Evolutionary conservation across 106 monocot genomes (phyloP).

Genomic region (Dendrobium chrysotoxum): DNA sequence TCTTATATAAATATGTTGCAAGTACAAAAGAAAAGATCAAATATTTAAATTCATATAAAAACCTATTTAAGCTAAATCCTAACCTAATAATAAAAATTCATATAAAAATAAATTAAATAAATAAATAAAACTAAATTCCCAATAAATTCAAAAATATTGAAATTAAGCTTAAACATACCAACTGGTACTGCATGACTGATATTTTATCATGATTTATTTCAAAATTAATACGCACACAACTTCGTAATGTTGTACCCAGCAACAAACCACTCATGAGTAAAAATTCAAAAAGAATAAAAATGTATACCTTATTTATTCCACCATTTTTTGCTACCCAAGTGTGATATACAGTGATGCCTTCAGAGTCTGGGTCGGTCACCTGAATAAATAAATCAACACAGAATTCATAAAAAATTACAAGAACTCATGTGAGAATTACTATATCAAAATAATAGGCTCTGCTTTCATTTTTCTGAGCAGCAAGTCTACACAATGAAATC

Average conservation of each 20-base stretch:
- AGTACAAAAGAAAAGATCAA: too few species aligned
- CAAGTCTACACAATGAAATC: not conserved
- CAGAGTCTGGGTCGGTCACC: constrained; percentile 68
- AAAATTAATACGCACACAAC: not conserved
- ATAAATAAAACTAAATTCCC: too few species aligned
- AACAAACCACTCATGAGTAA: not conserved
- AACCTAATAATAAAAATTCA: too few species aligned
- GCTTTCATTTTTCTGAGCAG: not conserved
- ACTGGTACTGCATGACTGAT: not conserved
- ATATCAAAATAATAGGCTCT: not conserved
- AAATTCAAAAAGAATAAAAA: constrained; percentile 10
- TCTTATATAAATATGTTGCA: too few species aligned
- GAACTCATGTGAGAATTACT: not conserved
- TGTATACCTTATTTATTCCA: constrained; percentile 40
- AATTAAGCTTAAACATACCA: too few species aligned
- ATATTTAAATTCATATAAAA: too few species aligned
- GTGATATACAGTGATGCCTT: constrained; percentile 47
- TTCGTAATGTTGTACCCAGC: too few species aligned
- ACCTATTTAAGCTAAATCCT: too few species aligned
- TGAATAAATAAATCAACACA: constrained; percentile 14
- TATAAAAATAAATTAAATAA: too few species aligned
- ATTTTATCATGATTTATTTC: not conserved
- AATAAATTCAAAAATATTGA: too few species aligned
- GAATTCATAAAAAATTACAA: not conserved
- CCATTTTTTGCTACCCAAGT: constrained; percentile 45